A percentile compares a stretch with the other conserved stretches of the same genome.
Conservation (phyloP, 805 yeast species). For the Suhomyces pyralidae region DNA sequence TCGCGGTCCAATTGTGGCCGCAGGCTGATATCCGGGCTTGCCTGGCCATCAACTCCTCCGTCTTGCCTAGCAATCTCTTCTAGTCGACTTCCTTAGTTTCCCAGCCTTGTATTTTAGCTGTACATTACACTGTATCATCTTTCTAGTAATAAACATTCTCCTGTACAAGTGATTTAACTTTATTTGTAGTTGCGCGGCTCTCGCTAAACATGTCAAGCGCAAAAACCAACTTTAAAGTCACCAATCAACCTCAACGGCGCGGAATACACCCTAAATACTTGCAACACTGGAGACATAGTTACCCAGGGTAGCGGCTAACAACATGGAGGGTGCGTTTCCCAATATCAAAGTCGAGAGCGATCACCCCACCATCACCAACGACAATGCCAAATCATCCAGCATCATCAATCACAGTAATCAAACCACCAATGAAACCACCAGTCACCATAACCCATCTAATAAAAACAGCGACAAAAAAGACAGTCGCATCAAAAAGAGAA, state of each 20-base stretch:
- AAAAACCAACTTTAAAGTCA: background rate
- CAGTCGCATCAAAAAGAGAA: slow-evolving; percentile 29
- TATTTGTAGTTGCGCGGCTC: background rate
- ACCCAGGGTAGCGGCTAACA: background rate
- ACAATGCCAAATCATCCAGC: too few relatives aligned
- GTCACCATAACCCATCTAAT: too few relatives aligned
- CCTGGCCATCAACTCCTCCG: too few relatives aligned
- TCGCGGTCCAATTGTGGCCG: too few relatives aligned
- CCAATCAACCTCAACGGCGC: background rate
- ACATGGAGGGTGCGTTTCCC: background rate
- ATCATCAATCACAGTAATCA: background rate
- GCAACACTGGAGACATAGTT: background rate
- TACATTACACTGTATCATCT: slow-evolving; percentile 1
- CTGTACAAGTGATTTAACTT: background rate
- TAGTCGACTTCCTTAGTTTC: too few relatives aligned
- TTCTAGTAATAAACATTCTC: background rate
- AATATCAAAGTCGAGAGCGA: background rate
- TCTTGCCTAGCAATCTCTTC: too few relatives aligned
- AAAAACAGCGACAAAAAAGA: background rate
- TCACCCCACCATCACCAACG: too few relatives aligned
- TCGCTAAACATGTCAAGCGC: background rate
- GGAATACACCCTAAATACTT: background rate
- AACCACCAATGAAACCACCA: background rate
- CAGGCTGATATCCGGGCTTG: too few relatives aligned
- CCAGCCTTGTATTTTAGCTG: slow-evolving; percentile 4